These are phyloP conservation scores for Pichia deserticola DNA, from an alignment of 805 yeast genomes.

Conservation along the genomic window DNA sequence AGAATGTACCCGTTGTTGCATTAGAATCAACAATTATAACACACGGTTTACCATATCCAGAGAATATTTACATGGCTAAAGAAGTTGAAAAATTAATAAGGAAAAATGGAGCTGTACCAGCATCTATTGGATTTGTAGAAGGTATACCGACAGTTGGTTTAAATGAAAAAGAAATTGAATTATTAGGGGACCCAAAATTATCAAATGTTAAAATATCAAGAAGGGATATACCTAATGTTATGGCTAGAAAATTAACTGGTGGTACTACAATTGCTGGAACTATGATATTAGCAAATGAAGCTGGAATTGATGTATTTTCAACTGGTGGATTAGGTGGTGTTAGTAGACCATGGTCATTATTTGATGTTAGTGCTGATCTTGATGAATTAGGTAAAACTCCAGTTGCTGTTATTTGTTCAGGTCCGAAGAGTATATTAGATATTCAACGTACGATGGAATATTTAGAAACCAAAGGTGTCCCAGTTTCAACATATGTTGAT, in stretches of 20 bases:
- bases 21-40: slow-evolving; percentile 83
- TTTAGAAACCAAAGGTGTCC: slow-evolving; percentile 86
- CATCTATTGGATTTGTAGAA: slow-evolving; percentile 70
- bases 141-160: slow-evolving; percentile 74
- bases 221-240: slow-evolving; percentile 67
- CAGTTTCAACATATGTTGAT: slow-evolving; percentile 53
- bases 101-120: slow-evolving; percentile 64
- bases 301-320: slow-evolving; percentile 80
- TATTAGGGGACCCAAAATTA: slow-evolving; percentile 35
- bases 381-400: slow-evolving; percentile 80
- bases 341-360: slow-evolving; percentile 64
- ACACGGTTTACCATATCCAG: slow-evolving; percentile 83
- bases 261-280: slow-evolving; percentile 91
- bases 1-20: slow-evolving; percentile 65
- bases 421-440: slow-evolving; percentile 82
- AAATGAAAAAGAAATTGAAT: slow-evolving; percentile 36
- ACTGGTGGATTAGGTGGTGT: slow-evolving; percentile 95
- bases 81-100: slow-evolving; percentile 59
- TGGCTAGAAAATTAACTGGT: slow-evolving; percentile 59
- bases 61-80: slow-evolving; percentile 64
- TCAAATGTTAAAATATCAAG: slow-evolving; percentile 60
- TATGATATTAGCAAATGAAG: slow-evolving; percentile 68
- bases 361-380: slow-evolving; percentile 83
- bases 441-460: slow-evolving; percentile 76
- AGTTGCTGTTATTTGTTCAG: slow-evolving; percentile 86